These are phyloP conservation scores for Daldinia bambusicola DNA, from an alignment of 495 filamentous ascomycete genomes.

Conservation along the genomic window DNA sequence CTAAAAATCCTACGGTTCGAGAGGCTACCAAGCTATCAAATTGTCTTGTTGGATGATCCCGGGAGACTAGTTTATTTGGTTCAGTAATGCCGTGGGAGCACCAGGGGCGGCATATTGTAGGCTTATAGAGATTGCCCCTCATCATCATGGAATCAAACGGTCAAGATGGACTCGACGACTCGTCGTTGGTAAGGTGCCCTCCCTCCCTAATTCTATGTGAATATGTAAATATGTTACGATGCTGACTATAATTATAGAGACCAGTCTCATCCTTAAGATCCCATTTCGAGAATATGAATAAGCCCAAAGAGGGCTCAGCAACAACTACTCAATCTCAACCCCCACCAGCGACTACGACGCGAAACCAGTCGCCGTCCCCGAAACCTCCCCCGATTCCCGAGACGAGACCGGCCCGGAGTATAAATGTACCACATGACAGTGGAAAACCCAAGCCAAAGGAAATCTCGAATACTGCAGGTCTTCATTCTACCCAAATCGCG, in stretches of 20 bases:
- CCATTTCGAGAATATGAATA: constrained; percentile 88
- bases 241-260: constrained; percentile 57
- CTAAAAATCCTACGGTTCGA: constrained; percentile 7
- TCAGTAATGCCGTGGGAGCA: constrained; percentile 45
- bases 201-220: background rate
- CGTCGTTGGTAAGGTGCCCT: constrained; percentile 64
- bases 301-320: constrained; percentile 56
- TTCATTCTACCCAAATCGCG: constrained; percentile 45
- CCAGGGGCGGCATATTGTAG: constrained; percentile 38
- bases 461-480: constrained; percentile 37
- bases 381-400: constrained; percentile 64
- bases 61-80: constrained; percentile 12
- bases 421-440: constrained; percentile 39
- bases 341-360: constrained; percentile 50
- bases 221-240: constrained; percentile 1
- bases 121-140: constrained; percentile 45
- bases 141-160: constrained; percentile 55
- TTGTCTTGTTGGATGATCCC: constrained; percentile 25
- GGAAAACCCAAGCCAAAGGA: constrained; percentile 45
- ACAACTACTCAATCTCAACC: constrained; percentile 23
- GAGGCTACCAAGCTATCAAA: constrained; percentile 2
- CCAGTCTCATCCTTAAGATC: constrained; percentile 93
- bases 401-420: constrained; percentile 54
- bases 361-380: constrained; percentile 53
- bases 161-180: constrained; percentile 63